A percentile compares a stretch with the other conserved stretches of the same genome.
Conservation (phyloP, 2,329 filamentous ascomycete species). For the Fusarium metavorans region DNA sequence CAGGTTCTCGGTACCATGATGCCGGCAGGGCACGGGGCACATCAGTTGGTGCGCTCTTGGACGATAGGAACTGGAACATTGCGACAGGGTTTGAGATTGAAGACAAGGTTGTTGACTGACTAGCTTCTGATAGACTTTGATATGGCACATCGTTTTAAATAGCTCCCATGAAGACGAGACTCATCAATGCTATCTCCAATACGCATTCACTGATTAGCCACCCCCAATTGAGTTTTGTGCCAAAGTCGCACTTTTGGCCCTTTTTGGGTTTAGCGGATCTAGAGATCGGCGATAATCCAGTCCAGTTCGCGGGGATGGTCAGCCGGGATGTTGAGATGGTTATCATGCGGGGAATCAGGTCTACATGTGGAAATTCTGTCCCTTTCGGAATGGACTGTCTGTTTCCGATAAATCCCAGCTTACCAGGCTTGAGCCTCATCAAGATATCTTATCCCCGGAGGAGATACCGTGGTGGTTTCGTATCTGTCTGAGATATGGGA, state of each 20-base stretch:
- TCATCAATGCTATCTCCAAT: background rate
- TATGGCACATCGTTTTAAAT: background rate
- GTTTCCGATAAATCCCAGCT: background rate
- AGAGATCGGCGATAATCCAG: background rate
- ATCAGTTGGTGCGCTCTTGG: background rate
- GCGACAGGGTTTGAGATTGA: background rate
- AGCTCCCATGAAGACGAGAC: background rate
- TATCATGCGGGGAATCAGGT: background rate
- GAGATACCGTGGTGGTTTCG: no score
- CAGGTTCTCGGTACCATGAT: constrained; percentile 10
- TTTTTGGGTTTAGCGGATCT: background rate
- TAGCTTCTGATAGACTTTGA: background rate
- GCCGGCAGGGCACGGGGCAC: constrained; percentile 1
- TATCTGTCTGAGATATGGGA: background rate
- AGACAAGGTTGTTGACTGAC: background rate
- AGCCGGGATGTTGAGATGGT: background rate
- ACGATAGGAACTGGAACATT: constrained; percentile 3
- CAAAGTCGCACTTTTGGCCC: background rate
- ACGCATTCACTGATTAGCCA: background rate
- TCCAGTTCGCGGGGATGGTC: background rate
- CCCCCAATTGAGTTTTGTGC: background rate
- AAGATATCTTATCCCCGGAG: background rate
- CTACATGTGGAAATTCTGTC: background rate
- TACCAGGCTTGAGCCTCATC: background rate
- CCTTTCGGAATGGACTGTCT: background rate